Evolutionary conservation across 192 early-diverging fungal genomes (phyloP).

Genomic region (Gryganskiella cystojenkinii): DNA sequence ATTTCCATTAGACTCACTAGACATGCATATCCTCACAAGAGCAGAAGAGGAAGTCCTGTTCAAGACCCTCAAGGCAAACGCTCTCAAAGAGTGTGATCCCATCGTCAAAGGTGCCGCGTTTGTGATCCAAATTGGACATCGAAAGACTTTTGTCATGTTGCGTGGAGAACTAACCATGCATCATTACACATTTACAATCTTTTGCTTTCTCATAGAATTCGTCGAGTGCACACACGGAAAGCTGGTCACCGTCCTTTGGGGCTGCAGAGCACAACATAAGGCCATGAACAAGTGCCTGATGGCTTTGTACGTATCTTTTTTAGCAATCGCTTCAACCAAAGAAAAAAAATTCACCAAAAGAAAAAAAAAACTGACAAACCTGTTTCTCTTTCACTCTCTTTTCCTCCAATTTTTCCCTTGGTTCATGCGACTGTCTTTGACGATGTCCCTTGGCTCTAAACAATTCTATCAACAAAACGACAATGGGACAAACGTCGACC

Average conservation of each 20-base stretch:
- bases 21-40: constrained; percentile 61
- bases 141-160: neutral
- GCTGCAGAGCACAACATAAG: constrained; percentile 58
- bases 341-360: neutral
- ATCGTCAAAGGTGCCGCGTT: constrained; percentile 65
- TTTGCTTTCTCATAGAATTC: constrained; percentile 53
- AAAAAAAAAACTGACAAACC: neutral
- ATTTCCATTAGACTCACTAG: neutral
- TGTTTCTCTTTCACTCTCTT: too few species aligned
- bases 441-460: neutral
- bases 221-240: constrained; percentile 66
- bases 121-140: too few species aligned
- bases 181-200: neutral
- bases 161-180: neutral
- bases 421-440: too few species aligned
- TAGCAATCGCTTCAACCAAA: neutral
- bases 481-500: neutral
- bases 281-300: constrained; percentile 64
- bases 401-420: too few species aligned
- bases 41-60: constrained; percentile 64
- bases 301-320: constrained; percentile 44
- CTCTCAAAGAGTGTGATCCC: constrained; percentile 59
- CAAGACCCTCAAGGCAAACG: constrained; percentile 61
- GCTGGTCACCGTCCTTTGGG: constrained; percentile 60
- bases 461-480: neutral